Base-by-base conservation (phyloP, 805 yeast species). In the Ogataea pignaliae region DNA sequence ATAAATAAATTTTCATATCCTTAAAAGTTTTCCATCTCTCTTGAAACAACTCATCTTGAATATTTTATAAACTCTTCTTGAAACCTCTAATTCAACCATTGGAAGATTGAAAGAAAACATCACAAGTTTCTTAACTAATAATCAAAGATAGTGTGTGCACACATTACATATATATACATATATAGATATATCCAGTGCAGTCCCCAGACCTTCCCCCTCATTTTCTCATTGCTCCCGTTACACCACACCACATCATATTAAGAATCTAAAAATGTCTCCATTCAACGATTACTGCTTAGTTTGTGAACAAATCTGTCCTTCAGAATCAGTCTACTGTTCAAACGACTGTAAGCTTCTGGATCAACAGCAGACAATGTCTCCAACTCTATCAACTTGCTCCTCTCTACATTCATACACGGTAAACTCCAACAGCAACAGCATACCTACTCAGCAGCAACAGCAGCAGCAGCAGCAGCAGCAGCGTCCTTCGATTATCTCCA, bases 221-320 rank as follows among this genome's bases (percentile, higher is more conserved):
- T 10, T 29, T 29, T 29, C 12, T 29, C 10, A 29, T 29, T 29
- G 10, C 31, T 29, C 31, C 12, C 12, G 31, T 10, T 10, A 29
- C 11, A 35, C 14, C 15, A 40, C 17, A 29, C 10, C 13, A 10
- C 10, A 29, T 15, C 17, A n/a, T 29, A 30, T n/a, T n/a, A n/a
- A n/a, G n/a, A n/a, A n/a, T n/a, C 33, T 10, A 32, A 36, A 4
- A 37, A 71, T 73, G 76, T 64, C 76, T 35, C 69, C 70, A 8
- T 65, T 65, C 47, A 60, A 64, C 50, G 70, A 65, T 41, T 65
- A 59, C 53, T 65, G 70, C 45, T 46, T 65, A 29, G 64, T 64
- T 17, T 65, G 70, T 51, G 70, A 65, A 42, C 58, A 61, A 46
- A 50, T 61, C 29, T 63, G 68, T 39, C 38, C 57, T 3, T 46